A percentile compares a stretch with the other conserved stretches of the same genome.
These are phyloP conservation scores for Hypomontagnella monticulosa DNA, from an alignment of 495 filamentous ascomycete genomes.

Conservation along the genomic window DNA sequence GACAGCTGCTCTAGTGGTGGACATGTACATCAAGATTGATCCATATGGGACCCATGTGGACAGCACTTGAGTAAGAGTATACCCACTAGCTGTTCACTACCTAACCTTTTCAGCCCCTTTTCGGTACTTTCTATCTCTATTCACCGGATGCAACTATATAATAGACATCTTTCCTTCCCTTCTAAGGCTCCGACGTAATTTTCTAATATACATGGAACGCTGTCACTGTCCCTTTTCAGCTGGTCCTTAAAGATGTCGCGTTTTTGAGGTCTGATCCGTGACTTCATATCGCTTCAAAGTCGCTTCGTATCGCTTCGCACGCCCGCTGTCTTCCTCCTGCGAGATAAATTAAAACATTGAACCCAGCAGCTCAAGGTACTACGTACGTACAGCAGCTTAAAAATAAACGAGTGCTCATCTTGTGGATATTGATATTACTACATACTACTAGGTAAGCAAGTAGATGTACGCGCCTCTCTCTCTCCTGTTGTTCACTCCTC, in stretches of 20 bases:
- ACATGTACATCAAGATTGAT: no score
- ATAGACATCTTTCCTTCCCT: conserved; percentile 29
- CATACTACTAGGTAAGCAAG: conserved; percentile 19
- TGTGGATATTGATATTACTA: conserved; percentile 17
- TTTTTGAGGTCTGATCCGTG: conserved; percentile 2
- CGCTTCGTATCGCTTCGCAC: background rate
- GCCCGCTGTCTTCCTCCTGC: conserved; percentile 25
- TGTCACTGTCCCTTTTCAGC: conserved; percentile 29
- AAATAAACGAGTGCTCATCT: background rate
- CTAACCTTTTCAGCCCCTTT: conserved; percentile 27
- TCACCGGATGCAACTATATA: conserved; percentile 15
- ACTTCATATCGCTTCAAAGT: no score
- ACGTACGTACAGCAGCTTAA: background rate
- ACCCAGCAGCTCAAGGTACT: background rate
- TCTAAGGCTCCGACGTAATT: conserved; percentile 14
- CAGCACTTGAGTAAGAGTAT: no score
- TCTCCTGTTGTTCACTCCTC: conserved; percentile 1
- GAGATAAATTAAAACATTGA: conserved; percentile 30
- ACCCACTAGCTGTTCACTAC: background rate
- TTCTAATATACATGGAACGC: conserved; percentile 7
- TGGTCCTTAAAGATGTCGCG: conserved; percentile 5
- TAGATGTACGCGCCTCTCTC: conserved; percentile 3
- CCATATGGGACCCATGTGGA: no score
- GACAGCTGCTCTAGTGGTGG: background rate
- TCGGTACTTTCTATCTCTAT: conserved; percentile 24